Percentiles rank a stretch among this genome's conserved stretches.
phyloP scores from a whole-genome alignment of 768 basidiomycete genomes.

The Trametes cubensis region DNA sequence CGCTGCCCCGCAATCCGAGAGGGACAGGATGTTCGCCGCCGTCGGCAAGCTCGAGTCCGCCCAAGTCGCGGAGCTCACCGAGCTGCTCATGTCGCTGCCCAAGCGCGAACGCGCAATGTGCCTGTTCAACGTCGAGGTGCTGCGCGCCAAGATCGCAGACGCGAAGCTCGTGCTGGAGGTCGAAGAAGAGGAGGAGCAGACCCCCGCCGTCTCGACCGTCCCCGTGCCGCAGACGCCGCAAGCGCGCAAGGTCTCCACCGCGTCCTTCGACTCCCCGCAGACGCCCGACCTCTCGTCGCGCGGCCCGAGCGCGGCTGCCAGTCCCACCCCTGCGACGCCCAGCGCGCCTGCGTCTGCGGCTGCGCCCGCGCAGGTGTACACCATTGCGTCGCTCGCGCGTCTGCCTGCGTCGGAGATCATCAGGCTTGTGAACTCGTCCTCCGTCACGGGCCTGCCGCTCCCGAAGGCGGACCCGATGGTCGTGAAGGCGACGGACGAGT shows the following conservation, averaged over 20 bases:
- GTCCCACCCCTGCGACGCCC: conserved; percentile 69
- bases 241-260: conserved; percentile 52
- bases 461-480: conserved; percentile 73
- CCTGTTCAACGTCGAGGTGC: conserved; percentile 82
- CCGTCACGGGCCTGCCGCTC: conserved; percentile 55
- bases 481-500: conserved; percentile 70
- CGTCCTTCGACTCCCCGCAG: conserved; percentile 53
- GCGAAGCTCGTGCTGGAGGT: conserved; percentile 82
- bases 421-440: conserved; percentile 52
- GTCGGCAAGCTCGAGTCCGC: conserved; percentile 64
- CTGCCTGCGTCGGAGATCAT: conserved; percentile 79
- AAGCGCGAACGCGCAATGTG: conserved; percentile 91
- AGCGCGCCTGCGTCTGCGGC: conserved; percentile 36
- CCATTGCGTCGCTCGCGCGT: conserved; percentile 69
- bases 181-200: conserved; percentile 58
- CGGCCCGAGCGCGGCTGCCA: conserved; percentile 71
- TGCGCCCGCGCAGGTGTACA: conserved; percentile 42
- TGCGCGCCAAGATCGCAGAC: conserved; percentile 76
- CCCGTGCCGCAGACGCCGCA: conserved; percentile 60
- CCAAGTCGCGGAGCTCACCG: conserved; percentile 66
- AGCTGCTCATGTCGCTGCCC: conserved; percentile 81
- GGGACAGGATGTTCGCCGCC: conserved; percentile 71
- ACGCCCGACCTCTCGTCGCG: conserved; percentile 79
- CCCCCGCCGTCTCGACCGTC: conserved; percentile 39
- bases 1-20: conserved; percentile 65